Conservation (phyloP, 768 basidiomycete genomes). For the Agaricus bisporus region DNA sequence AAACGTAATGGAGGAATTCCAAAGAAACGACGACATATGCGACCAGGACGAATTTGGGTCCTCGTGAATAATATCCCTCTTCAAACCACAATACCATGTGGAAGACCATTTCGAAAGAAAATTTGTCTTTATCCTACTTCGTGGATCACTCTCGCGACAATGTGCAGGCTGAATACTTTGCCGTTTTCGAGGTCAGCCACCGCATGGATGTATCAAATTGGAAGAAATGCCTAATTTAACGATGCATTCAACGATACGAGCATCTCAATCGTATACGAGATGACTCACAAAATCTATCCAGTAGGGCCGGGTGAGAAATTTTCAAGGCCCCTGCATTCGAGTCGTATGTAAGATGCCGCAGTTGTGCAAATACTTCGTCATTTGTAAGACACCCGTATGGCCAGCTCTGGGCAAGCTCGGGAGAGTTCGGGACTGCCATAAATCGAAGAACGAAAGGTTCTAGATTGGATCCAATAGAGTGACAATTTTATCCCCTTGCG, state of each 20-base stretch:
- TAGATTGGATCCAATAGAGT: too few relatives aligned
- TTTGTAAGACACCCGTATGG: too few relatives aligned
- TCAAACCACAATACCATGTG: slow-evolving; percentile 2
- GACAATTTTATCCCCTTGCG: too few relatives aligned
- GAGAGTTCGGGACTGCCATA: too few relatives aligned
- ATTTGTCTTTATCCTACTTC: not conserved
- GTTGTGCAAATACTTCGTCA: too few relatives aligned
- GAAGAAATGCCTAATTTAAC: not conserved
- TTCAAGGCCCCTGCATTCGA: not conserved
- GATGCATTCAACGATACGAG: not conserved
- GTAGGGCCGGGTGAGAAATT: not conserved
- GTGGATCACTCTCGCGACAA: not conserved
- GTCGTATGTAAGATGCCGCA: too few relatives aligned
- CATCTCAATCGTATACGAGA: not conserved
- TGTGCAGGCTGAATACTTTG: not conserved
- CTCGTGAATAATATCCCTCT: not conserved
- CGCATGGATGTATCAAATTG: not conserved
- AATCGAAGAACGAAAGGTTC: too few relatives aligned
- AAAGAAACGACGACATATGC: not conserved
- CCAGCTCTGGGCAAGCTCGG: too few relatives aligned
- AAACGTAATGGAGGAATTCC: not conserved
- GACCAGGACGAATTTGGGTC: not conserved
- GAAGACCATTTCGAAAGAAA: not conserved
- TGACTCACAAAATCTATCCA: not conserved
- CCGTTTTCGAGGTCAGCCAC: not conserved